Percentiles rank a stretch among this genome's conserved stretches.
Conservation (phyloP, 2,329 filamentous ascomycete species). For the Neodidymelliopsis sp. region DNA sequence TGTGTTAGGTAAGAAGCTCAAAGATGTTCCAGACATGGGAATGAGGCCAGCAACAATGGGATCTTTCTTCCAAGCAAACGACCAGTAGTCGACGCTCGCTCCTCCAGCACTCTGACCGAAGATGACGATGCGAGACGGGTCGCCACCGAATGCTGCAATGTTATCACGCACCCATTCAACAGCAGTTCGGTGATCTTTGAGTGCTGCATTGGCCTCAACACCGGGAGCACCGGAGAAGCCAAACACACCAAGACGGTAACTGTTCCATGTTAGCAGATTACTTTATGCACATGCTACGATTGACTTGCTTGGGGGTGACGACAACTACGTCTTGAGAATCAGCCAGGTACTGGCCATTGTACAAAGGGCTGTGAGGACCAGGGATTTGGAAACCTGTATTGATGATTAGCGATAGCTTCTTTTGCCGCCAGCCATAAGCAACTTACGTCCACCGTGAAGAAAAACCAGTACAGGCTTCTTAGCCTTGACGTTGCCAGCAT, state of each 20-base stretch:
- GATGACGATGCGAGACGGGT: slow-evolving; percentile 49
- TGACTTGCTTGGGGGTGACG: slow-evolving; percentile 35
- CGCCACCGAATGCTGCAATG: slow-evolving; percentile 51
- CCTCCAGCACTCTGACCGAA: slow-evolving; percentile 51
- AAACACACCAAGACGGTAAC: slow-evolving; percentile 50
- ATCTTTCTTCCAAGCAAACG: slow-evolving; percentile 57
- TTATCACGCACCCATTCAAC: slow-evolving; percentile 53
- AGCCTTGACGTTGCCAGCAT: slow-evolving; percentile 15
- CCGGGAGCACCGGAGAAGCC: slow-evolving; percentile 50
- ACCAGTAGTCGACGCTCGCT: slow-evolving; percentile 57
- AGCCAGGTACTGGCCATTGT: slow-evolving; percentile 39
- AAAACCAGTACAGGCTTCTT: slow-evolving; percentile 42
- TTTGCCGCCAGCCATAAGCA: background rate
- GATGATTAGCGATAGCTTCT: slow-evolving; percentile 1
- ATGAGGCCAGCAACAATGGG: slow-evolving; percentile 60
- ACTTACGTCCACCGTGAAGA: slow-evolving; percentile 40
- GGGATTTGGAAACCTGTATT: slow-evolving; percentile 33
- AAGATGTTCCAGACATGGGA: slow-evolving; percentile 56
- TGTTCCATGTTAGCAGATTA: slow-evolving; percentile 8
- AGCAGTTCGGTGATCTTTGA: slow-evolving; percentile 39
- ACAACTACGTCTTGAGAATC: slow-evolving; percentile 41
- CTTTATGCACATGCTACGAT: no score
- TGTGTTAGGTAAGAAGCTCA: slow-evolving; percentile 41
- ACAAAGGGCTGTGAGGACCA: slow-evolving; percentile 34
- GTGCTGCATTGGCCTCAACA: slow-evolving; percentile 46